Evolutionary conservation across 108 stramenopile genomes (phyloP), one percentile per base, ranked within the genome.

Genomic region (Epithemia pelagica): DNA sequence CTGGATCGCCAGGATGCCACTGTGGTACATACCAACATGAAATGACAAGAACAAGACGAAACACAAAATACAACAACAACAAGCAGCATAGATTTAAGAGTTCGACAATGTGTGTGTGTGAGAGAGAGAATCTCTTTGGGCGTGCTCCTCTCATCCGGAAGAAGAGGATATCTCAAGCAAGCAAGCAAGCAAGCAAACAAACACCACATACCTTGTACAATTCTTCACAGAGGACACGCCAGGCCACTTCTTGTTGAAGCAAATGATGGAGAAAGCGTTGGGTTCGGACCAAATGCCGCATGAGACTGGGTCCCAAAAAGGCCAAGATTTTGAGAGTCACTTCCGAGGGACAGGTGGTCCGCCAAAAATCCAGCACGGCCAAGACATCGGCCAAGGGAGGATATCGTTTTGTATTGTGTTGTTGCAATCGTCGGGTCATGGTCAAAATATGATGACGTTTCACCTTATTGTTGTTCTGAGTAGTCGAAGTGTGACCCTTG

Each of bases 171-270:
- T 20, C 15, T 20, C 52, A 20, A 52, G 18, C 52, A 20, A 52
- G 18, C 52, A 20, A 52, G 10, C 18, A 58, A 58, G 8, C 18
- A 58, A 58, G 21, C 18, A 58, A 58, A 58, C 23, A 10, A 58
- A 23, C 18, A 22, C 18, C 26, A 80, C 83, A 8, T 69, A 87
- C 85, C 89, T 90, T 90, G 74, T 85, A 81, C 30, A 82, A 67
- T 73, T 86, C 84, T 65, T 86, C 82, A 58, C 82, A 87, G 61
- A 86, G 25, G 0, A 63, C 78, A 21, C 92, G 71, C 95, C 95
- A 95, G 3, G 84, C 81, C 7, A 80, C 53, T 28, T 68, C 71
- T 25, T 54, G 26, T 1, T 82, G 83, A 7, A 96, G 82, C 24
- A 74, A 33, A 28, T 75, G 32, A 26, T 78, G 68, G 94, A 96